Conservation (phyloP, 257 asterid species). For the Prunella vulgaris region DNA sequence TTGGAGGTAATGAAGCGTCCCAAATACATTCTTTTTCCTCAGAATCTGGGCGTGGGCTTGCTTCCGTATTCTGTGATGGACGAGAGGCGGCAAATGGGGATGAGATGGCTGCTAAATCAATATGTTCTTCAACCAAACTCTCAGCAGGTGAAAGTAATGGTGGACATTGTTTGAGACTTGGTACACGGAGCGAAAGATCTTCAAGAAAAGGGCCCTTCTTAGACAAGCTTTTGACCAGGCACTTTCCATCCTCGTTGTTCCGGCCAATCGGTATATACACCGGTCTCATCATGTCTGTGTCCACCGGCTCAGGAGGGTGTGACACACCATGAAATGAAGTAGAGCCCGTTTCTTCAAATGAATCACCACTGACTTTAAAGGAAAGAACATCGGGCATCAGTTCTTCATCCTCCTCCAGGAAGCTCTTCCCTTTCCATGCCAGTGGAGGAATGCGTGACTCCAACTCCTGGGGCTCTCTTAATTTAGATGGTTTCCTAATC, state of each 20-base stretch:
- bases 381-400: slow-evolving; percentile 50
- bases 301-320: slow-evolving; percentile 87
- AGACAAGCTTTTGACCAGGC: slow-evolving; percentile 46
- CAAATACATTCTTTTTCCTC: slow-evolving; percentile 55
- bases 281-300: slow-evolving; percentile 67
- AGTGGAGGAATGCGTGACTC: slow-evolving; percentile 29
- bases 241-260: slow-evolving; percentile 43
- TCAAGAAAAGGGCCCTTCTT: slow-evolving; percentile 60
- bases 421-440: slow-evolving; percentile 55
- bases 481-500: slow-evolving; percentile 26
- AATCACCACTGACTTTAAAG: slow-evolving; percentile 43
- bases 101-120: slow-evolving; percentile 28
- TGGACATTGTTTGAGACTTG: slow-evolving; percentile 36
- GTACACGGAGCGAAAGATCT: slow-evolving; percentile 52
- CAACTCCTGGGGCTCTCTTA: slow-evolving; percentile 34
- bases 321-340: slow-evolving; percentile 87
- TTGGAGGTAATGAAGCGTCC: slow-evolving; percentile 57
- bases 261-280: slow-evolving; percentile 64
- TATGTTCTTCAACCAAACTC: slow-evolving; percentile 39
- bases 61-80: slow-evolving; percentile 33
- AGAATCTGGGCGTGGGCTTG: slow-evolving; percentile 37
- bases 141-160: slow-evolving; percentile 31
- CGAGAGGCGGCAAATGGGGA: slow-evolving; percentile 36
- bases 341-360: slow-evolving; percentile 64
- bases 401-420: slow-evolving; percentile 46